Base-by-base conservation (phyloP, 2,329 filamentous ascomycete genomes). In the Ascochyta lentis region DNA sequence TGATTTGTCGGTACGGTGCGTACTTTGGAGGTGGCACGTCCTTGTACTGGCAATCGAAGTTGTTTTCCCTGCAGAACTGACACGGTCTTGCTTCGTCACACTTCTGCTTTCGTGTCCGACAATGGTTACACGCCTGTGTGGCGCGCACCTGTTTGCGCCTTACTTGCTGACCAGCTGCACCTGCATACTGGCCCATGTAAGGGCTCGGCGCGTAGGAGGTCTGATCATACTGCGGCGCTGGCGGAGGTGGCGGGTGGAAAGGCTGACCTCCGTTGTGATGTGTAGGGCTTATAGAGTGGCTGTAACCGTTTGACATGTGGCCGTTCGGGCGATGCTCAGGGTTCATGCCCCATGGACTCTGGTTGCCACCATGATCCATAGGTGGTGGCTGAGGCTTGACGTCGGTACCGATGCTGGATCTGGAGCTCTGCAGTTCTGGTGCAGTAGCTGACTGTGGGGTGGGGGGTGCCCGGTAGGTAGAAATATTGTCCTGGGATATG, bases 1-100 rank as follows among this genome's bases (percentile, higher is more conserved):
- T 23, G 10, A 5, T 31, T 31, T 13, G 29, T 31, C 13, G 15
- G 34, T 15, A 19, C 44, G 33, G 41, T 46, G 61, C 89, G 74
- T 82, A 96, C 91, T 96, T 94, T 71, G 96, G 95, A 15, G 92
- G 92, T 22, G 92, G 90, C 6, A 95, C 89, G 70, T 97, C 93
- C 63, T 93, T 88, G 75, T 97, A 98, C 75, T 91, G 88, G 79
- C 95, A 99, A 49, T 87, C 83, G 29, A 92, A 83, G 63, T 85
- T 88, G 72, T 96, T 96, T 65, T 98, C 93, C 67, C 89, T 89
- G 74, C 95, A 99, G 67, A 87, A 86, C 49, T 72, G 68, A 55
- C 76, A 78, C 6, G 76, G 75, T 39, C 73, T 65, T 13, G 69
- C 66, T 60, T 78, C 76, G 59, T 77, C 75, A 54, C 76, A 78